phyloP scores from a whole-genome alignment of 768 basidiomycete species.

The Erythrobasidium yunnanense region DNA sequence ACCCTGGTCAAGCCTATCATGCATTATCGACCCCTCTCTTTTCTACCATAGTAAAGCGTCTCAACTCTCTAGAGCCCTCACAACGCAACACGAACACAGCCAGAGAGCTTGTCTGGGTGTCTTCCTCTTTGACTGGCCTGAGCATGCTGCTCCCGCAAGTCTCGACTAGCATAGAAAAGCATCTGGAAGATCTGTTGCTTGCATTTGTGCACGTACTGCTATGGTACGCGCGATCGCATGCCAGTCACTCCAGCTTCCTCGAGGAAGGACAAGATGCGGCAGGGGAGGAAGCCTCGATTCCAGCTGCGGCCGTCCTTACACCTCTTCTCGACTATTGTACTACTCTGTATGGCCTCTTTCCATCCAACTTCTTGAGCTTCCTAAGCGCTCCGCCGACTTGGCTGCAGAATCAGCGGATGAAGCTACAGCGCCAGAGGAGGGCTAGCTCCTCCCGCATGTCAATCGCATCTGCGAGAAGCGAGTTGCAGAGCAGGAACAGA shows the following conservation, averaged over 20 bases:
- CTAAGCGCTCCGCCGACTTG: background rate
- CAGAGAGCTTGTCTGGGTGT: conserved; percentile 10
- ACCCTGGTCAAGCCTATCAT: conserved; percentile 15
- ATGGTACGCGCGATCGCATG: conserved; percentile 2
- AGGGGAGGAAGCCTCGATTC: background rate
- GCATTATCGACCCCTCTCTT: conserved; percentile 21
- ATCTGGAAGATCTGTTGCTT: conserved; percentile 14
- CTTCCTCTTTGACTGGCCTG: background rate
- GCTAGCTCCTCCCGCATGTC: background rate
- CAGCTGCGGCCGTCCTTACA: background rate
- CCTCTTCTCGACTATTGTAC: conserved; percentile 17
- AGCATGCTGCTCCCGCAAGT: conserved; percentile 24
- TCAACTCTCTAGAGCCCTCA: background rate
- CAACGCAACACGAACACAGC: background rate
- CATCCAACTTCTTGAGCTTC: conserved; percentile 12
- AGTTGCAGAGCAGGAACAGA: background rate
- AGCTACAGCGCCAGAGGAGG: background rate
- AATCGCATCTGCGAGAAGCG: background rate
- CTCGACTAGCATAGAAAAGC: conserved; percentile 7
- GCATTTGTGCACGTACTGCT: background rate
- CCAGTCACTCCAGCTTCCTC: background rate
- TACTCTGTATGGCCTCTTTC: conserved; percentile 16
- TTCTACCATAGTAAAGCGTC: background rate
- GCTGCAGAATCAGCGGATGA: conserved; percentile 2
- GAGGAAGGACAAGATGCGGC: background rate